phyloP scores from a whole-genome alignment of 176 grass and related monocot genomes.

The Rhipidocladum racemiflorum region DNA sequence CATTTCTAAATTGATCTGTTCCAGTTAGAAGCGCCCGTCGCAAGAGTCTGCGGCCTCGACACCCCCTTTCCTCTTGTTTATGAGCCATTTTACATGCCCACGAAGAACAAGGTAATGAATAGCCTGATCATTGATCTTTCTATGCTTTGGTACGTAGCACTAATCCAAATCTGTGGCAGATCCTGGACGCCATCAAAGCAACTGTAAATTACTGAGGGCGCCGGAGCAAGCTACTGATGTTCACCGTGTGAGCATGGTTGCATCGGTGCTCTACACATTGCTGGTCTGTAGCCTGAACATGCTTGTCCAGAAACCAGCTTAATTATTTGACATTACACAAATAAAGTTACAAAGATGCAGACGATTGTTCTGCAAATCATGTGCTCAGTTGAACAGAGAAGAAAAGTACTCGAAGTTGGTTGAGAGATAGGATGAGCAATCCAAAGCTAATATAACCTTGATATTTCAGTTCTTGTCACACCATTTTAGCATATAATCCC shows the following conservation, averaged over 20 bases:
- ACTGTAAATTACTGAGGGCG: slow-evolving; percentile 68
- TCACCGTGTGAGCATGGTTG: background rate
- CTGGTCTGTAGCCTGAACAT: background rate
- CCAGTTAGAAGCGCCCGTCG: slow-evolving; percentile 83
- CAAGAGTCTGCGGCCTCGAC: slow-evolving; percentile 80
- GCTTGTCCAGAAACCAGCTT: background rate
- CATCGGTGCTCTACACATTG: background rate
- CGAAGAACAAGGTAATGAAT: slow-evolving; percentile 77
- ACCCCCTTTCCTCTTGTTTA: slow-evolving; percentile 92
- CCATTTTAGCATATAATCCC: background rate
- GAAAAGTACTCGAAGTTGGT: background rate
- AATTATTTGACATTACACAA: slow-evolving; percentile 3
- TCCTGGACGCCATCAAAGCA: slow-evolving; percentile 77
- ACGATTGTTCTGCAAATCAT: background rate
- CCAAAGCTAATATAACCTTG: background rate
- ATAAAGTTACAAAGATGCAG: slow-evolving; percentile 12
- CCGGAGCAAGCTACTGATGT: background rate
- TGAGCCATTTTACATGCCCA: slow-evolving; percentile 91
- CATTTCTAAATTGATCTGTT: background rate
- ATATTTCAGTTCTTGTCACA: background rate
- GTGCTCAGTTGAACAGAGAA: background rate
- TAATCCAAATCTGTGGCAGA: slow-evolving; percentile 25
- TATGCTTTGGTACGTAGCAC: background rate
- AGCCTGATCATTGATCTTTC: background rate
- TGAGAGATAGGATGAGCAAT: background rate